Conservation (phyloP, 345 rosid species). For the Chamaenerion angustifolium region DNA sequence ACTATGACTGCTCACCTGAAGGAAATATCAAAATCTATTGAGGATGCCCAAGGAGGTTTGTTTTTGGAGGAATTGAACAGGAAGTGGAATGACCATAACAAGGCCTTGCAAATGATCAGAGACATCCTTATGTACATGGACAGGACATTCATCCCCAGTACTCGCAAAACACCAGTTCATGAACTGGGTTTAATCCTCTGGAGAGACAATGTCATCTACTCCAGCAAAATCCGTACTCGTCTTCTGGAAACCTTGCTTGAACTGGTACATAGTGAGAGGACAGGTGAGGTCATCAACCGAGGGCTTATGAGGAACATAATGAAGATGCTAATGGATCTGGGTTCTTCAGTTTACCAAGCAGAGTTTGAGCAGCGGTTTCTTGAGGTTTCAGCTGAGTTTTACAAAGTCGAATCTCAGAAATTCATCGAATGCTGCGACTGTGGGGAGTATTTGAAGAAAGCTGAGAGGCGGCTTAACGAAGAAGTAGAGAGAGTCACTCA, state of each 20-base stretch:
- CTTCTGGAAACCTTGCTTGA: conserved; percentile 77
- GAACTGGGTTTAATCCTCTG: conserved; percentile 84
- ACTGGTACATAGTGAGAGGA: conserved; percentile 63
- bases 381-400: conserved; percentile 87
- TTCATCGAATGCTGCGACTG: conserved; percentile 89
- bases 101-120: conserved; percentile 92
- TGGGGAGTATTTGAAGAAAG: conserved; percentile 86
- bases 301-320: conserved; percentile 83
- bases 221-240: conserved; percentile 57
- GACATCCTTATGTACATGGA: conserved; percentile 99
- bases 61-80: conserved; percentile 86
- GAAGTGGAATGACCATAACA: conserved; percentile 97
- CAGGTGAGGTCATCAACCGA: conserved; percentile 84
- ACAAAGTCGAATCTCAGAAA: conserved; percentile 77
- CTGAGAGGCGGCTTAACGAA: conserved; percentile 83
- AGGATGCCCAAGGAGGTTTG: conserved; percentile 85
- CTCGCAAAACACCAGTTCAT: conserved; percentile 77
- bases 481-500: conserved; percentile 92
- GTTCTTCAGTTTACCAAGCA: conserved; percentile 82
- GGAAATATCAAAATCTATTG: conserved; percentile 63
- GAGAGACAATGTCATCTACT: conserved; percentile 78
- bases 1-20: conserved; percentile 90
- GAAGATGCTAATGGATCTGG: conserved; percentile 95
- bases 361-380: conserved; percentile 93
- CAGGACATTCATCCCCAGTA: conserved; percentile 70